A percentile compares a stretch with the other conserved stretches of the same genome.
These are phyloP conservation scores for Pythium utonaiense DNA, from an alignment of 352 stramenopile species.

Conservation along the genomic window DNA sequence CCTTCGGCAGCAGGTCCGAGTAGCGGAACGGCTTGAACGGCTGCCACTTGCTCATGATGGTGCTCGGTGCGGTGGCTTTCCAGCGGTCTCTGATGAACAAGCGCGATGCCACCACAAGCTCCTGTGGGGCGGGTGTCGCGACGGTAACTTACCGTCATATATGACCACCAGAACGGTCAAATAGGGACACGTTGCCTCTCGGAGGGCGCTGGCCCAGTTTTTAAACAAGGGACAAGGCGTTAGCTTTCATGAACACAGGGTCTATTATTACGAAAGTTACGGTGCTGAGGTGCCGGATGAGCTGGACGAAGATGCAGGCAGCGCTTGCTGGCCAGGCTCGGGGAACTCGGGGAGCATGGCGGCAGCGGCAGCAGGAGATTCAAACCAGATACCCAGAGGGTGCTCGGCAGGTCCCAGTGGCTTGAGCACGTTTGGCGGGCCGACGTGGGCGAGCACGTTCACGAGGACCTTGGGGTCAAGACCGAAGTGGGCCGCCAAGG, in stretches of 20 bases:
- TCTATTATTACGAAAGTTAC: constrained; percentile 24
- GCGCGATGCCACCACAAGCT: constrained; percentile 13
- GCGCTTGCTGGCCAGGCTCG: neutral
- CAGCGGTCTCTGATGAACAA: constrained; percentile 18
- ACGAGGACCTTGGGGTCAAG: constrained; percentile 33
- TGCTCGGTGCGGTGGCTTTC: constrained; percentile 9
- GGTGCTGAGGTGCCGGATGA: neutral
- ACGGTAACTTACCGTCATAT: constrained; percentile 14
- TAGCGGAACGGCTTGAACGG: constrained; percentile 83
- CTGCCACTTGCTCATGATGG: constrained; percentile 81
- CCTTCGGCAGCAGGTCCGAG: constrained; percentile 60
- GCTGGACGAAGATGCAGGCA: constrained; percentile 12
- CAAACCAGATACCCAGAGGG: constrained; percentile 58
- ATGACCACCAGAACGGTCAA: constrained; percentile 24
- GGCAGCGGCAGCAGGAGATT: constrained; percentile 15
- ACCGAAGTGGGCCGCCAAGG: constrained; percentile 48
- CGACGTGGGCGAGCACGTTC: constrained; percentile 35
- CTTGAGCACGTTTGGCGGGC: constrained; percentile 56
- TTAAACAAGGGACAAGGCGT: neutral
- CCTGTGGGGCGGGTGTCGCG: neutral
- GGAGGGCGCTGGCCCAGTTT: neutral
- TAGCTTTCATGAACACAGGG: constrained; percentile 12
- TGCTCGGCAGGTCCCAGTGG: constrained; percentile 45
- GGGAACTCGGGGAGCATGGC: constrained; percentile 14
- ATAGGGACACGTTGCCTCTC: constrained; percentile 8